Evolutionary conservation across 192 early-diverging fungal species (phyloP).

Genomic region (Globomyces pollinis-pini): DNA sequence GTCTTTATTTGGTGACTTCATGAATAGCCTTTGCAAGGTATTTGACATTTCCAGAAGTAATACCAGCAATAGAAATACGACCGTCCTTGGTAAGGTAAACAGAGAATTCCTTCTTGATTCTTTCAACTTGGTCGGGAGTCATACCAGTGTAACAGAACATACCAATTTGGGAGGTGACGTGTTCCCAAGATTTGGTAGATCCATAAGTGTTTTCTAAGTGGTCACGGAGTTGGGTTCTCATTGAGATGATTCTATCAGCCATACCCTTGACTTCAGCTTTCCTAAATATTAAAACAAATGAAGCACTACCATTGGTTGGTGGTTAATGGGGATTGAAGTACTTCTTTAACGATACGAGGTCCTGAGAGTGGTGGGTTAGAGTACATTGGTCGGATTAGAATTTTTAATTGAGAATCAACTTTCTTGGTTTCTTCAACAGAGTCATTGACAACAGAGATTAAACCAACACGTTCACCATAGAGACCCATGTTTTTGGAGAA

Average conservation of each 20-base stretch:
- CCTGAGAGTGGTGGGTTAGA: constrained; percentile 98
- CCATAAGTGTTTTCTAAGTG: constrained; percentile 78
- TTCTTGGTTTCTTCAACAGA: constrained; percentile 67
- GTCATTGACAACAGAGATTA: constrained; percentile 76
- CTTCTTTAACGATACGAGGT: constrained; percentile 83
- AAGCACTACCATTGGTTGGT: constrained; percentile 72
- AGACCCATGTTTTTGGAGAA: constrained; percentile 99
- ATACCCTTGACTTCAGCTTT: constrained; percentile 85
- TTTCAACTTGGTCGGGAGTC: constrained; percentile 78
- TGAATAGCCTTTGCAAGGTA: constrained; percentile 95
- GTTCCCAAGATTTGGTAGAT: constrained; percentile 75
- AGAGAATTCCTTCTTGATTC: constrained; percentile 72
- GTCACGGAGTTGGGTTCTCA: constrained; percentile 69
- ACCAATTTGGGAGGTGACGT: constrained; percentile 89
- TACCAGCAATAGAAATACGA: constrained; percentile 94
- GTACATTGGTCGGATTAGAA: constrained; percentile 94
- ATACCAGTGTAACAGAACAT: constrained; percentile 99
- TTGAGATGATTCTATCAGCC: constrained; percentile 93
- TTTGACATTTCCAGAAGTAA: constrained; percentile 85
- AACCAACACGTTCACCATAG: constrained; percentile 94
- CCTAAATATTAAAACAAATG: too few relatives aligned
- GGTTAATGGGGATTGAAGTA: constrained; percentile 68
- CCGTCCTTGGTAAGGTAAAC: constrained; percentile 93
- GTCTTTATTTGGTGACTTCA: constrained; percentile 71
- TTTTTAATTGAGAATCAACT: constrained; percentile 89